Evolutionary conservation across 208 protist genomes (phyloP).

Genomic region (Herpetomonas tarakana): DNA sequence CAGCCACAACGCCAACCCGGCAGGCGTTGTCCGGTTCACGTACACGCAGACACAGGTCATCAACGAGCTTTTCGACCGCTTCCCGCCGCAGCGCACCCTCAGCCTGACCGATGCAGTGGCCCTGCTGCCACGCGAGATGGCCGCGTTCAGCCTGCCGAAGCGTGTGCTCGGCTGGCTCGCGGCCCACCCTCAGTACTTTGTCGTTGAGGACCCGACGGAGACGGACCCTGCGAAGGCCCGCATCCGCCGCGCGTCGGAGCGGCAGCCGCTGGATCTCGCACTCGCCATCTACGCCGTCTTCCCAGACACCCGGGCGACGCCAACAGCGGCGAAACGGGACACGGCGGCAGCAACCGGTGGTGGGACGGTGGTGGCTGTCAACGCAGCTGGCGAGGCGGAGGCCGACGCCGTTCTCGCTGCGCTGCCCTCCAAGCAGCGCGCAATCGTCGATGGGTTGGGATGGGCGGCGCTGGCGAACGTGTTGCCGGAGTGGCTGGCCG

Average conservation of each 20-base stretch:
- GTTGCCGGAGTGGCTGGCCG: conserved; percentile 55
- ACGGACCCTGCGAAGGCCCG: conserved; percentile 40
- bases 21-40: conserved; percentile 10
- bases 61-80: conserved; percentile 72
- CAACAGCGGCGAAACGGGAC: neutral
- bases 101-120: conserved; percentile 47
- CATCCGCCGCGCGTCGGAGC: conserved; percentile 55
- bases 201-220: conserved; percentile 53
- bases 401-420: conserved; percentile 24
- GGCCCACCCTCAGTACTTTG: conserved; percentile 57
- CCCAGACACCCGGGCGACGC: conserved; percentile 12
- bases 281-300: conserved; percentile 47
- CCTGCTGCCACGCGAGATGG: conserved; percentile 55
- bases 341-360: neutral
- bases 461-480: conserved; percentile 27
- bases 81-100: conserved; percentile 48
- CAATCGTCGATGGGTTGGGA: conserved; percentile 35
- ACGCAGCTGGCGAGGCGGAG: conserved; percentile 8
- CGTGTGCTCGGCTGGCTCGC: conserved; percentile 59
- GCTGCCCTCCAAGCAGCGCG: conserved; percentile 28
- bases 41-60: conserved; percentile 58
- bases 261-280: conserved; percentile 62
- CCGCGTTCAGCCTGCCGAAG: conserved; percentile 28
- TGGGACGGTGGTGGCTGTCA: neutral
- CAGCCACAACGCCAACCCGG: neutral